Base-by-base conservation (phyloP, 2,329 filamentous ascomycete genomes). In the Ceratocystis harringtonii region DNA sequence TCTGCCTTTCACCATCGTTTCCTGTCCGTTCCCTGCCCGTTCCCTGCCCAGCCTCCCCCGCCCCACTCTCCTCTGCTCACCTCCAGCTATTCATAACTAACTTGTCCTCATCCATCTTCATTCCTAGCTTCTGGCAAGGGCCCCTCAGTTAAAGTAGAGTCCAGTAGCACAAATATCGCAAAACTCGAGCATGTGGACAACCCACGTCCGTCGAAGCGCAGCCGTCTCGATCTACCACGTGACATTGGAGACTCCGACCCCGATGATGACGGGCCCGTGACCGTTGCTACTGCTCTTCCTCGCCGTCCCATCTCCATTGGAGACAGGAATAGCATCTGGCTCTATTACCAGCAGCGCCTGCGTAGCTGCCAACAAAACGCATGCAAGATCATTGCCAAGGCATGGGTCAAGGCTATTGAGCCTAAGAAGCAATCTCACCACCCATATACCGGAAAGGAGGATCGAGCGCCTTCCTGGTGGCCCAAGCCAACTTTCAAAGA, bases 401-500 rank as follows among this genome's bases (percentile, higher is more conserved):
- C 83, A 10, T 90, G 87, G 83, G 84, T 91, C 67, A 89, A 89
- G 71, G 79, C 83, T 1, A 83, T 90, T 1, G 86, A 88, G 70
- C 88, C 88, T 0, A 89, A 88, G 74, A 91, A 91, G 73, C 87
- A 90, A 73, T 86, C 85, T 0, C 86, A 82, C 19, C 84, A 88
- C 70, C 87, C 88, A 0, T 91, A 91, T 71, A 87, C 84, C 1
- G 78, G 79, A n/a, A 81, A 80, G 41, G 80, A 85, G 58, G 80
- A 80, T 41, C 84, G 82, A 69, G 81, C 81, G 1, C 84, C 85
- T 0, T 80, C 81, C 63, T 88, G 85, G 85, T 88, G 85, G 85
- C 85, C 85, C 1, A 78, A 80, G 71, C 75, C 78, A 5, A 71
- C 74, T 1, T 76, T 77, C 0, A 78, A 79, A 65, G 76, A 80